phyloP scores from a whole-genome alignment of 768 basidiomycete species.

The Hericium erinaceus region DNA sequence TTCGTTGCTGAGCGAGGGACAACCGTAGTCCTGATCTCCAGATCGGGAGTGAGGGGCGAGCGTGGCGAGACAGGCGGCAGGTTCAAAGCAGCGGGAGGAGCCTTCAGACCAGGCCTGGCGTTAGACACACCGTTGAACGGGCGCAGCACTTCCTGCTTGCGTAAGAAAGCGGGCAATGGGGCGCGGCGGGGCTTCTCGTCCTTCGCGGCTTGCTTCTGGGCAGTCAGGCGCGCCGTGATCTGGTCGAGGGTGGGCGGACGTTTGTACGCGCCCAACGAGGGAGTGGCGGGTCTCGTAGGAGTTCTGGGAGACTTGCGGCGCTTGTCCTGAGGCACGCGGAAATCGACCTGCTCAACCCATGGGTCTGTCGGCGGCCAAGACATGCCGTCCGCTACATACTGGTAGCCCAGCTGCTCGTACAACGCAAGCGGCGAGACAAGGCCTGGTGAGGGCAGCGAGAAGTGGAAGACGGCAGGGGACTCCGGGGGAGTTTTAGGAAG shows the following conservation, averaged over 20 bases:
- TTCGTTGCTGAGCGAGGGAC: slow-evolving; percentile 33
- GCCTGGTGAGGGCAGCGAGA: slow-evolving; percentile 58
- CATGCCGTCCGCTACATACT: slow-evolving; percentile 10
- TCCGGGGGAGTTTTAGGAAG: slow-evolving; percentile 60
- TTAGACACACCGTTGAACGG: background rate
- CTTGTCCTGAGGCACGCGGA: slow-evolving; percentile 22
- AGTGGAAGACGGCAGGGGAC: slow-evolving; percentile 62
- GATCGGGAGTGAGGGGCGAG: slow-evolving; percentile 30
- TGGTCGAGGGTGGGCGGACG: slow-evolving; percentile 65
- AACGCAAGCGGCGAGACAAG: slow-evolving; percentile 53
- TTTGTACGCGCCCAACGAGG: slow-evolving; percentile 12
- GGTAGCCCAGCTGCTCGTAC: slow-evolving; percentile 36
- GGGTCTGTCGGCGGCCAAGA: slow-evolving; percentile 22
- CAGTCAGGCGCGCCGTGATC: slow-evolving; percentile 55
- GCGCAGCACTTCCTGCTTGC: background rate
- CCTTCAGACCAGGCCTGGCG: slow-evolving; percentile 1
- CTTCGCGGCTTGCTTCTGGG: slow-evolving; percentile 24
- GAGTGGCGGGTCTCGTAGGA: slow-evolving; percentile 9
- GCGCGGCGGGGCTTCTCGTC: slow-evolving; percentile 16
- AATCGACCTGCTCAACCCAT: slow-evolving; percentile 65
- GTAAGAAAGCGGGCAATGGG: slow-evolving; percentile 28
- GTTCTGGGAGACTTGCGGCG: slow-evolving; percentile 18
- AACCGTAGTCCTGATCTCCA: slow-evolving; percentile 40
- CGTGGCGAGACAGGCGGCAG: slow-evolving; percentile 24
- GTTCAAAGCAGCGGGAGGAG: slow-evolving; percentile 13